Evolutionary conservation across 768 basidiomycete genomes (phyloP).

Genomic region (Hypsizygus marmoreus): DNA sequence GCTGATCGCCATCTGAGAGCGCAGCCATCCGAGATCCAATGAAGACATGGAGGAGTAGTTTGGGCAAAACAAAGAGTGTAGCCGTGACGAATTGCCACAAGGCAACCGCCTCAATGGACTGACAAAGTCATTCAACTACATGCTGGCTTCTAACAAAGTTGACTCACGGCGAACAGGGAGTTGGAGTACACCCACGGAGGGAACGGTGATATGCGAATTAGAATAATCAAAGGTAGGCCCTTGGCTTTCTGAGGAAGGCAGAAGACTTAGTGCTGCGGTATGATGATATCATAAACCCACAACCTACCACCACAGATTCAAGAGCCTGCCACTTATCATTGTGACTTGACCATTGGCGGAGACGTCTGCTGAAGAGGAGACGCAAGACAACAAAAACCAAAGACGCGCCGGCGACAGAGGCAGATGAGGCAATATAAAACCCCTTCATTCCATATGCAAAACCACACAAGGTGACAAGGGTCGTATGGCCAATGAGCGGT

Average conservation of each 20-base stretch:
- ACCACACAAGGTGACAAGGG: conserved; percentile 67
- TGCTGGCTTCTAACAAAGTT: background rate
- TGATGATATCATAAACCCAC: background rate
- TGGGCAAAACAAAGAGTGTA: conserved; percentile 71
- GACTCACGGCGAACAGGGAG: conserved; percentile 70
- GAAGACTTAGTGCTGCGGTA: conserved; percentile 5
- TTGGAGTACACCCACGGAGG: conserved; percentile 92
- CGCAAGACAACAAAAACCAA: conserved; percentile 64
- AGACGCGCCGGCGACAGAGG: conserved; percentile 65
- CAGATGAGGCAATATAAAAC: conserved; percentile 62
- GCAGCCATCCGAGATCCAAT: conserved; percentile 75
- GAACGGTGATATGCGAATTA: conserved; percentile 80
- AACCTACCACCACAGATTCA: conserved; percentile 71
- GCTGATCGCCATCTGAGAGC: conserved; percentile 75
- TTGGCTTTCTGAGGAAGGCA: conserved; percentile 54
- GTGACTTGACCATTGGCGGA: conserved; percentile 60
- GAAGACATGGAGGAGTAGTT: conserved; percentile 71
- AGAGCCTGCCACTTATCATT: conserved; percentile 79
- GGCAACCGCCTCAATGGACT: conserved; percentile 76
- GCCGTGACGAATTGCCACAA: conserved; percentile 78
- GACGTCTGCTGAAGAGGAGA: conserved; percentile 51
- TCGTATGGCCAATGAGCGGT: conserved; percentile 69
- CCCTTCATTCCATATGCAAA: conserved; percentile 85
- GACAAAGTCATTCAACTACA: conserved; percentile 4
- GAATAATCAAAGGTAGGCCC: conserved; percentile 79